phyloP scores from a whole-genome alignment of 139 green algal species.

The Desmodesmus armatus region DNA sequence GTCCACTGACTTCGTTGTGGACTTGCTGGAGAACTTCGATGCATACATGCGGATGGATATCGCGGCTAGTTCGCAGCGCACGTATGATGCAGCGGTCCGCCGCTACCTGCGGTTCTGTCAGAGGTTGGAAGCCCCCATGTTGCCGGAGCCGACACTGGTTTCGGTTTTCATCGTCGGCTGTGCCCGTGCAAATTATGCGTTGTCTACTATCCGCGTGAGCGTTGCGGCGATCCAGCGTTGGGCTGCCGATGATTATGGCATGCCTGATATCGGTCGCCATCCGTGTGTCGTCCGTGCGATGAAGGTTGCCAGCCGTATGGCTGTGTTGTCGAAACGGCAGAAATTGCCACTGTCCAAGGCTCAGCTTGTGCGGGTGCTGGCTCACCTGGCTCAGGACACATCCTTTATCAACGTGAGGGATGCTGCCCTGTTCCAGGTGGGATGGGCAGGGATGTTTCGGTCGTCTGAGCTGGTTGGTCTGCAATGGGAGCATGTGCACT shows the following conservation, averaged over 20 bases:
- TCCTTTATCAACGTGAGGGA: background rate
- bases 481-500: conserved; percentile 17
- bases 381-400: background rate
- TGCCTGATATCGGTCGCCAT: background rate
- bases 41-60: background rate
- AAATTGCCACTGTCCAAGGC: background rate
- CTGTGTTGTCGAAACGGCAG: background rate
- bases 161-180: background rate
- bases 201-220: background rate
- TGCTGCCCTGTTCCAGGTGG: background rate
- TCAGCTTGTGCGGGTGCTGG: background rate
- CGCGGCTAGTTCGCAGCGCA: background rate
- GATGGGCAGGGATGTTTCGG: conserved; percentile 23
- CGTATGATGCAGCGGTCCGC: background rate
- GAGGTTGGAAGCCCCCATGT: background rate
- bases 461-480: conserved; percentile 11
- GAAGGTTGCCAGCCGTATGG: no score
- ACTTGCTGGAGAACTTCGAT: background rate
- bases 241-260: background rate
- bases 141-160: background rate
- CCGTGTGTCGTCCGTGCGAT: background rate
- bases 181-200: background rate
- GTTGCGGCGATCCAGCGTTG: background rate
- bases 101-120: background rate
- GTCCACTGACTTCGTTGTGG: no score